Evolutionary conservation across 2,329 filamentous ascomycete species (phyloP), one percentile per base, ranked within the genome.

Genomic region (Lachnellula suecica): DNA sequence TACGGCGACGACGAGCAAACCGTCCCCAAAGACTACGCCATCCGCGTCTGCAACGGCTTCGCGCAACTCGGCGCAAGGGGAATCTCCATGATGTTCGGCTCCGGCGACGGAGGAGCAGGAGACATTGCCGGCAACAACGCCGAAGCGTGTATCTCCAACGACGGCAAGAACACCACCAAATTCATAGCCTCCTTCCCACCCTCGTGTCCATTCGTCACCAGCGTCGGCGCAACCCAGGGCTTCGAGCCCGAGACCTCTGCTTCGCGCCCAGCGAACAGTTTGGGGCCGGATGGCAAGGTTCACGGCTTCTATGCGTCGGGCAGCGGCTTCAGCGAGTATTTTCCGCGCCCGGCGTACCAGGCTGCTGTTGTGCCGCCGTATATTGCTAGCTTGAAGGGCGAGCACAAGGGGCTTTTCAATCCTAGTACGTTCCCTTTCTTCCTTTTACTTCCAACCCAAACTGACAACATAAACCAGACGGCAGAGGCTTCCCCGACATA

Each of bases 1-100:
- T 84, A 84, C 62, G 77, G 75, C n/a, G 81, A 84, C 59, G 77
- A 83, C 56, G 81, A 84, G 66, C 71, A 79, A 41, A 74, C 75
- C 0, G 77, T 84, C 0, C 79, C 80, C 4, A 59, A 57, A 17
- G 67, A 71, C 1, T 84, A 83, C 56, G 81, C 81, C 1, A 60
- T 68, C 48, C 72, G 74, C 22, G 78, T 82, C 2, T 84, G 81
- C 64, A 66, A 74, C 43, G 65, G 79, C 54, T 76, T 83, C 50
- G 78, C 78, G 7, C 71, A 79, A 49, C 71, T 83, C 8, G 70
- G 79, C 2, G 74, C 72, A 13, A 74, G 81, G 4, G 81, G 81
- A 17, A 76, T 76, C 0, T 74, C 78, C 1, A 63, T 83, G 7
- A 62, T 84, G 3, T 73, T 72, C 34, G 74, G 74, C 1, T 77